Conservation (phyloP, 352 stramenopile species). For the Globisporangium polare region DNA sequence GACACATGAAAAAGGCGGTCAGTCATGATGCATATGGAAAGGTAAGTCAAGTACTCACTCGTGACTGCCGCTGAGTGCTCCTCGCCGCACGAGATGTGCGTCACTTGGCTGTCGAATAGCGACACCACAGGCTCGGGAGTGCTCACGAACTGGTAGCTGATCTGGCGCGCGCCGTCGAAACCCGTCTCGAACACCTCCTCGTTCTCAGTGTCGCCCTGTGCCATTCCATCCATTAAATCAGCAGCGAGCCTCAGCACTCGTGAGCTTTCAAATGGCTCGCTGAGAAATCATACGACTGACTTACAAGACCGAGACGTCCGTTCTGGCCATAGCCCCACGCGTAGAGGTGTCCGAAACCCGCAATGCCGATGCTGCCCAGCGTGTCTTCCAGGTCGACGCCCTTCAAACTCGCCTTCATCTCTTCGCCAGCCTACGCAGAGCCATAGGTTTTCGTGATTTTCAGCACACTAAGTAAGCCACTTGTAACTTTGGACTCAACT, state of each 20-base stretch:
- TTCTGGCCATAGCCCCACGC: constrained; percentile 68
- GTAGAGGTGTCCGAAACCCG: constrained; percentile 46
- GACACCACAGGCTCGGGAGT: constrained; percentile 42
- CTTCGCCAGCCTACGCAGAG: constrained; percentile 24
- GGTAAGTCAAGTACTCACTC: constrained; percentile 25
- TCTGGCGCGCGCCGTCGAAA: constrained; percentile 64
- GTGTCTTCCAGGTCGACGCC: constrained; percentile 46
- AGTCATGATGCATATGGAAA: neutral
- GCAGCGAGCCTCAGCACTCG: neutral
- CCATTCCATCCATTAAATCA: neutral
- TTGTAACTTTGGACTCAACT: neutral
- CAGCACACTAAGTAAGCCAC: neutral
- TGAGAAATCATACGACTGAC: neutral
- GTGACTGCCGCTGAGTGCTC: constrained; percentile 63
- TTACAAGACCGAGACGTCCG: constrained; percentile 56
- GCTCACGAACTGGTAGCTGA: constrained; percentile 58
- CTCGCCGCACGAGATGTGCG: constrained; percentile 52
- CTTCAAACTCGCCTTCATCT: constrained; percentile 40
- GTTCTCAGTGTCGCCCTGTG: constrained; percentile 64
- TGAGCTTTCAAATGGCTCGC: neutral
- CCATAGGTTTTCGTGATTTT: neutral
- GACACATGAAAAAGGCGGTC: no score
- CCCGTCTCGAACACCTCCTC: constrained; percentile 57
- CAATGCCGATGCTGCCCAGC: constrained; percentile 36
- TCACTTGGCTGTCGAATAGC: constrained; percentile 45